phyloP scores from a whole-genome alignment of 2,329 filamentous ascomycete genomes.

The Reticulascus tulasneorum region DNA sequence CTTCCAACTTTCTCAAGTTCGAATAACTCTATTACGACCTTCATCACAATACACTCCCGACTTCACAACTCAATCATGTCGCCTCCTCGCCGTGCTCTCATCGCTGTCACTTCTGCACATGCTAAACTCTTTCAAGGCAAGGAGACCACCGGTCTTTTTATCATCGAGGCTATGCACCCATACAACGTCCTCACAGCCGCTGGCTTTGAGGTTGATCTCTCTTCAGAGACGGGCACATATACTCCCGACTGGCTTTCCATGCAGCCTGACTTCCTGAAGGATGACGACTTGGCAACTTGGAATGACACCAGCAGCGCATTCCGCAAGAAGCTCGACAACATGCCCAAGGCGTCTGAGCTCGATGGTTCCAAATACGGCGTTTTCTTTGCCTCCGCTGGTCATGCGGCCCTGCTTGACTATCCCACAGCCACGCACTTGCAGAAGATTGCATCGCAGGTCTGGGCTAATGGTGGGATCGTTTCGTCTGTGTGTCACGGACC shows the following conservation, averaged over 20 bases:
- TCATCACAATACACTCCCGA: too few species aligned
- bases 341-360: conserved; percentile 31
- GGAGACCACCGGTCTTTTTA: conserved; percentile 39
- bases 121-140: conserved; percentile 35
- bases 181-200: conserved; percentile 39
- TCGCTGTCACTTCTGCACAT: conserved; percentile 37
- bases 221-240: conserved; percentile 40
- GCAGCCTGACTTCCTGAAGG: conserved; percentile 36
- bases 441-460: conserved; percentile 34
- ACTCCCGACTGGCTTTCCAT: conserved; percentile 39
- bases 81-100: conserved; percentile 35
- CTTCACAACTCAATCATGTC: conserved; percentile 16
- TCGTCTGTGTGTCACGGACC: conserved; percentile 36
- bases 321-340: conserved; percentile 38
- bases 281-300: conserved; percentile 33
- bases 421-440: conserved; percentile 36
- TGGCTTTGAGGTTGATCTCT: conserved; percentile 43
- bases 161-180: conserved; percentile 44
- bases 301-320: conserved; percentile 37
- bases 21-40: not conserved
- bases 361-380: conserved; percentile 27
- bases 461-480: conserved; percentile 34
- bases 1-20: too few species aligned
- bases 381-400: conserved; percentile 39
- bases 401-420: conserved; percentile 43